A percentile compares a stretch with the other conserved stretches of the same genome.
Conservation (phyloP, 2,329 filamentous ascomycete genomes). For the Penicillium sp. region DNA sequence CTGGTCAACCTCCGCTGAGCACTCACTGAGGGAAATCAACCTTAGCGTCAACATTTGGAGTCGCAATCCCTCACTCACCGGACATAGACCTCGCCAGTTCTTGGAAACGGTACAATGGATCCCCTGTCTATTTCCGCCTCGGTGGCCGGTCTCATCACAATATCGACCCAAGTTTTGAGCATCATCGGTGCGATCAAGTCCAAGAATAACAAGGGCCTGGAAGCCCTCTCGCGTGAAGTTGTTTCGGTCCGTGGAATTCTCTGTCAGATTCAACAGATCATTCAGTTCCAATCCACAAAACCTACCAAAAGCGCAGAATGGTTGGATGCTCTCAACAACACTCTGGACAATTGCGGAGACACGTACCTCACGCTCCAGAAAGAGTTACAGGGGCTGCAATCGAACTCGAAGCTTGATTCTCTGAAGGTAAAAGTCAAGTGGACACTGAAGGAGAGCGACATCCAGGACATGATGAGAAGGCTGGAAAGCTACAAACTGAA, state of each 20-base stretch:
- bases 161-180: slow-evolving; percentile 4
- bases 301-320: slow-evolving; percentile 5
- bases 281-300: slow-evolving; percentile 4
- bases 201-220: slow-evolving; percentile 2
- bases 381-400: background rate
- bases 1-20: background rate
- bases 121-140: slow-evolving; percentile 6
- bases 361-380: background rate
- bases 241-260: slow-evolving; percentile 3
- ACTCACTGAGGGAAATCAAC: background rate
- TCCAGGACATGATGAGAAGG: slow-evolving; percentile 6
- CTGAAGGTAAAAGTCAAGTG: slow-evolving; percentile 4
- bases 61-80: background rate
- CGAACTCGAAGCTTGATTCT: background rate
- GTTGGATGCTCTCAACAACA: slow-evolving; percentile 1
- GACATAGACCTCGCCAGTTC: background rate
- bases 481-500: slow-evolving; percentile 9
- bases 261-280: slow-evolving; percentile 5
- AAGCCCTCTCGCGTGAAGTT: background rate
- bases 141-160: slow-evolving; percentile 6
- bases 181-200: slow-evolving; percentile 2
- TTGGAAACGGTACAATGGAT: background rate
- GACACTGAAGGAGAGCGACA: slow-evolving; percentile 6
- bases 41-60: background rate
- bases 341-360: background rate